Conservation (phyloP, 2,329 filamentous ascomycete species). For the Penicillium verrucosum region DNA sequence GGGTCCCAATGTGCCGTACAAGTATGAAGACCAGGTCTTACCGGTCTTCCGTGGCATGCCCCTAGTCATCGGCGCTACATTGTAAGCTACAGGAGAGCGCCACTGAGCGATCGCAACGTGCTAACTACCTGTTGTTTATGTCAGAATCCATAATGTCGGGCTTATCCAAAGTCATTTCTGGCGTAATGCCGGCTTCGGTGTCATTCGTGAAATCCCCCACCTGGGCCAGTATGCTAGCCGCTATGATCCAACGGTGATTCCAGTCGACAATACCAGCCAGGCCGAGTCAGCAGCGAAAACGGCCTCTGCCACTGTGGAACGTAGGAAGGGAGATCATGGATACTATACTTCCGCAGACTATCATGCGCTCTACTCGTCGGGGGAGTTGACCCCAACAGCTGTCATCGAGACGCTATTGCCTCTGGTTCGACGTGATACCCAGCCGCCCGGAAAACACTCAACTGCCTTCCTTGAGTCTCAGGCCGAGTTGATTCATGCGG, state of each 20-base stretch:
- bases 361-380: constrained; percentile 68
- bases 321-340: constrained; percentile 37
- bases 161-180: constrained; percentile 65
- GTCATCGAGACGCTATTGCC: constrained; percentile 70
- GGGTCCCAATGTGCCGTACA: constrained; percentile 45
- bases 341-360: constrained; percentile 75
- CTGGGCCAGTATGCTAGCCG: constrained; percentile 55
- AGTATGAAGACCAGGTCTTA: constrained; percentile 58
- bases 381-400: constrained; percentile 66
- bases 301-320: constrained; percentile 31
- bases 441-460: constrained; percentile 59
- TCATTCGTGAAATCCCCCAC: constrained; percentile 53
- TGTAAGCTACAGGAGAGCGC: constrained; percentile 49
- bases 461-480: constrained; percentile 70
- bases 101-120: not conserved
- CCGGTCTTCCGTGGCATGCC: constrained; percentile 66
- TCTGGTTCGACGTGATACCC: constrained; percentile 61
- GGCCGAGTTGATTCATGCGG: constrained; percentile 60
- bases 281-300: constrained; percentile 17
- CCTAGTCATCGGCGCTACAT: constrained; percentile 58
- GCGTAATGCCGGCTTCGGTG: constrained; percentile 65
- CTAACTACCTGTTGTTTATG: constrained; percentile 1
- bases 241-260: constrained; percentile 58
- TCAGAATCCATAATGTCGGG: constrained; percentile 57
- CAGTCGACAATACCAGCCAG: constrained; percentile 28